Base-by-base conservation (phyloP, 1,139 yeast genomes). In the Ogataea hybrid region DNA sequence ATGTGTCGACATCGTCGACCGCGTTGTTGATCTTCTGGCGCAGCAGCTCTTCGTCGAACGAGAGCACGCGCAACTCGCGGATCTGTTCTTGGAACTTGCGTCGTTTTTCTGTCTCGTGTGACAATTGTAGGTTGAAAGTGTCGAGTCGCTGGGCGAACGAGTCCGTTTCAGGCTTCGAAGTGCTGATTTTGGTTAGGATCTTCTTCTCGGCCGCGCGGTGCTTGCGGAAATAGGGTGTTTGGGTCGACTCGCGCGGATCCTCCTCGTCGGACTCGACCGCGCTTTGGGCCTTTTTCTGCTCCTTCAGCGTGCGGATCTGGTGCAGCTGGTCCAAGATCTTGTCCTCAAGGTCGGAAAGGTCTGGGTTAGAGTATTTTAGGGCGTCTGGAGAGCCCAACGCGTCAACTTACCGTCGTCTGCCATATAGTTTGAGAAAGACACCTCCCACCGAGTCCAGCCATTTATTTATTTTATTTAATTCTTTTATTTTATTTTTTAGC, bases 1-100 rank as follows among this genome's bases (percentile, higher is more conserved):
- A 56, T 3, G 49, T 30, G 10, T 58, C 60, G 42, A 70, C 69
- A 15, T 66, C 67, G 23, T 67, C 68, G 9, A 69, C 60, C 11
- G 57, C 51, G 3, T 69, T 73, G 28, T 50, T 54, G 25, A 69
- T 54, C 9, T 47, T 50, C 22, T 41, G 38, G 29, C 37, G 39
- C 12, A 44, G 44, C 10, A 44, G 41, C 8, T 40, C 49, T 1
- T 51, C 28, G 30, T 54, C 57, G 42, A 56, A 56, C 11, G 49
- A 33, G 32, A 44, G 48, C 2, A 47, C 46, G 29, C 58, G 43
- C 17, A 40, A 22, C 4, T 43, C 30, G 18, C 42, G 22, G 17
- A 53, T n/a, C 9, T 42, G 32, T n/a, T 45, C 41, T 20, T 46
- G 48, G 15, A 28, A 23, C 28, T 29, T 20, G 28, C 35, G 37